These are phyloP conservation scores for Coniochaeta hoffmannii DNA, from an alignment of 2,329 filamentous ascomycete species.

Conservation along the genomic window DNA sequence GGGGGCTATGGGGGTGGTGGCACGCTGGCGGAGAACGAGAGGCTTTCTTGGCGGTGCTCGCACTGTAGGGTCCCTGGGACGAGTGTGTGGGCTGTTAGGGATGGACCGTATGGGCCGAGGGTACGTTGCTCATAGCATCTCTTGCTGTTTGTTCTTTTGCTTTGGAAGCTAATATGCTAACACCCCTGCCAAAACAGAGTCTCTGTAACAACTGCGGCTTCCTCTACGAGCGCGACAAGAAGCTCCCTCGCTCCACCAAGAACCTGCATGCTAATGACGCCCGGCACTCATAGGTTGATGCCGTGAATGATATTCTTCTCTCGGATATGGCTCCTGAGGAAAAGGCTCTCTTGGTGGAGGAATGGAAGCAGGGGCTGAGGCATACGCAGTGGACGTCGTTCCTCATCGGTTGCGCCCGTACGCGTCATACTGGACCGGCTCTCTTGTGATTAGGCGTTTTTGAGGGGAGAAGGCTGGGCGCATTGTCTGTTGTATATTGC, in stretches of 20 bases:
- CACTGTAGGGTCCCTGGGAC: conserved; percentile 86
- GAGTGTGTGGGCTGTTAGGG: conserved; percentile 89
- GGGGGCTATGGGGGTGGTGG: conserved; percentile 61
- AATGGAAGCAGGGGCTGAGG: neutral
- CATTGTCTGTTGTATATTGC: neutral
- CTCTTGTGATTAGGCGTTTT: neutral
- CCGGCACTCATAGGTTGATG: conserved; percentile 15
- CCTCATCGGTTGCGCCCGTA: neutral
- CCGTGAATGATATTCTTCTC: neutral
- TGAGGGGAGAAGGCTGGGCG: neutral
- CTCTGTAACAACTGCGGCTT: conserved; percentile 92
- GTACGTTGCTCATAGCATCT: conserved; percentile 42
- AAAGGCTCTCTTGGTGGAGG: neutral
- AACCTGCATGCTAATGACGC: conserved; percentile 49
- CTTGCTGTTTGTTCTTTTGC: conserved; percentile 6
- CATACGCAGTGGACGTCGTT: neutral
- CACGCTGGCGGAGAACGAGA: conserved; percentile 67
- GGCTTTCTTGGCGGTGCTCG: conserved; percentile 75
- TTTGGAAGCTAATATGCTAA: conserved; percentile 17
- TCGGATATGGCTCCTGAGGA: neutral
- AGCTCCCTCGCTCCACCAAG: conserved; percentile 70
- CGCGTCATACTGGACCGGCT: neutral
- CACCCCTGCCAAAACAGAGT: conserved; percentile 45
- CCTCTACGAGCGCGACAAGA: conserved; percentile 79
- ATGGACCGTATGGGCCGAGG: conserved; percentile 77